These are phyloP conservation scores for Arachnomyces sp. DNA, from an alignment of 2,329 filamentous ascomycete species.

Conservation along the genomic window DNA sequence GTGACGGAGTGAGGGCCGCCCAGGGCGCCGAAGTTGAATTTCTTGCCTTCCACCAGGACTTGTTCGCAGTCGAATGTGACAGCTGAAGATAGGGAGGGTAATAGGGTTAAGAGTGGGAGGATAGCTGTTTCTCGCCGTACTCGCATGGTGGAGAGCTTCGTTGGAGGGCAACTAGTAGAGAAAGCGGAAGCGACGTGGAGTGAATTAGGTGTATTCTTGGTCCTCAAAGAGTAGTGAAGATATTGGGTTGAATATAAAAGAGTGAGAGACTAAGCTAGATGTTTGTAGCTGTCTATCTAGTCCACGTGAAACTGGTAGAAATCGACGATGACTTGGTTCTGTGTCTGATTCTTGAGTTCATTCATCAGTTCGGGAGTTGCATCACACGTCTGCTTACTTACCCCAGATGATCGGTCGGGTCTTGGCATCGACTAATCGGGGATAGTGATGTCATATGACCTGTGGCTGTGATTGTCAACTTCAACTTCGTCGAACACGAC, in stretches of 20 bases:
- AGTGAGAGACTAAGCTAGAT: too few relatives aligned
- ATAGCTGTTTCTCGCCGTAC: constrained; percentile 7
- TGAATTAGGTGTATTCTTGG: too few relatives aligned
- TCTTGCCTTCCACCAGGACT: constrained; percentile 19
- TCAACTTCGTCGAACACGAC: too few relatives aligned
- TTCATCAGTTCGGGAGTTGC: neutral
- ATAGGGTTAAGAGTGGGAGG: constrained; percentile 10
- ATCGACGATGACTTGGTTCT: constrained; percentile 11
- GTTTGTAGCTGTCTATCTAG: constrained; percentile 8
- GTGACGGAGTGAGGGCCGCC: constrained; percentile 18
- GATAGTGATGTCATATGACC: constrained; percentile 3
- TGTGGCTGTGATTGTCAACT: too few relatives aligned
- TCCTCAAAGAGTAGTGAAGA: too few relatives aligned
- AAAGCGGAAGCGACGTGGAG: too few relatives aligned
- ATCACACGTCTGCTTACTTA: too few relatives aligned
- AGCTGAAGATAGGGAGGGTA: constrained; percentile 9
- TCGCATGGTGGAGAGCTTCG: constrained; percentile 7
- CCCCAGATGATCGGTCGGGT: too few relatives aligned
- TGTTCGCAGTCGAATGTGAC: constrained; percentile 20
- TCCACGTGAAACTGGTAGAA: constrained; percentile 5
- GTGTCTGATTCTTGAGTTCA: too few relatives aligned
- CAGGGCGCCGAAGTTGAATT: constrained; percentile 21
- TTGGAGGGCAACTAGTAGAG: too few relatives aligned
- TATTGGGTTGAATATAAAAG: too few relatives aligned
- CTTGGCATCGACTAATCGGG: constrained; percentile 1